phyloP scores from a whole-genome alignment of 768 basidiomycete genomes.

The Termitomyces heimii region DNA sequence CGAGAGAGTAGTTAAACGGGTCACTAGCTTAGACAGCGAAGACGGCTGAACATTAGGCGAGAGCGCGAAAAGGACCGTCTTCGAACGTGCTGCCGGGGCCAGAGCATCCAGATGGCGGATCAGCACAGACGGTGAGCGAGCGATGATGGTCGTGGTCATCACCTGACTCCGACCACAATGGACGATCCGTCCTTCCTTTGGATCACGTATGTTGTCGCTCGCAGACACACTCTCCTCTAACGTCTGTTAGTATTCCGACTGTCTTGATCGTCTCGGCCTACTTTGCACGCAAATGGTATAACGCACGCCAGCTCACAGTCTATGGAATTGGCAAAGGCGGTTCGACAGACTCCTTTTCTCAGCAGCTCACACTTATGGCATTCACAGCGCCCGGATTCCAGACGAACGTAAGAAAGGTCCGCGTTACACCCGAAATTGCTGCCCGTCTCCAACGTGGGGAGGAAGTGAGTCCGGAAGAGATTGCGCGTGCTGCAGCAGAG shows the following conservation, averaged over 20 bases:
- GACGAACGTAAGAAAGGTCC: constrained; percentile 43
- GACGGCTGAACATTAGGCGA: constrained; percentile 33
- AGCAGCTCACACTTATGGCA: background rate
- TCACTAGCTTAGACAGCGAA: constrained; percentile 35
- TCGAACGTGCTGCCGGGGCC: constrained; percentile 19
- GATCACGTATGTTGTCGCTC: constrained; percentile 32
- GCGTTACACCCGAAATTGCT: constrained; percentile 50
- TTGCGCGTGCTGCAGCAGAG: constrained; percentile 37
- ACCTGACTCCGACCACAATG: constrained; percentile 7
- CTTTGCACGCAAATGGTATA: constrained; percentile 44
- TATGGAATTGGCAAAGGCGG: constrained; percentile 56
- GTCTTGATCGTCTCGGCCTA: constrained; percentile 39
- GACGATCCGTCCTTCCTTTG: constrained; percentile 36
- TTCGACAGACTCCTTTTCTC: constrained; percentile 16
- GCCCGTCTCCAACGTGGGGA: constrained; percentile 47
- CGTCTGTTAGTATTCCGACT: constrained; percentile 32
- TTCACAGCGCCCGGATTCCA: constrained; percentile 46
- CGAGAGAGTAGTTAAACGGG: constrained; percentile 32
- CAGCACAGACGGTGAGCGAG: constrained; percentile 29
- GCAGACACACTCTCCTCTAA: background rate
- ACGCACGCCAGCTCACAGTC: constrained; percentile 34
- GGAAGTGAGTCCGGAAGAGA: constrained; percentile 47
- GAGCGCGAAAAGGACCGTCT: constrained; percentile 44
- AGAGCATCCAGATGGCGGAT: constrained; percentile 28
- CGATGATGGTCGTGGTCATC: constrained; percentile 30